These are phyloP conservation scores for Podospora fimiseda DNA, from an alignment of 495 filamentous ascomycete species.

Conservation along the genomic window DNA sequence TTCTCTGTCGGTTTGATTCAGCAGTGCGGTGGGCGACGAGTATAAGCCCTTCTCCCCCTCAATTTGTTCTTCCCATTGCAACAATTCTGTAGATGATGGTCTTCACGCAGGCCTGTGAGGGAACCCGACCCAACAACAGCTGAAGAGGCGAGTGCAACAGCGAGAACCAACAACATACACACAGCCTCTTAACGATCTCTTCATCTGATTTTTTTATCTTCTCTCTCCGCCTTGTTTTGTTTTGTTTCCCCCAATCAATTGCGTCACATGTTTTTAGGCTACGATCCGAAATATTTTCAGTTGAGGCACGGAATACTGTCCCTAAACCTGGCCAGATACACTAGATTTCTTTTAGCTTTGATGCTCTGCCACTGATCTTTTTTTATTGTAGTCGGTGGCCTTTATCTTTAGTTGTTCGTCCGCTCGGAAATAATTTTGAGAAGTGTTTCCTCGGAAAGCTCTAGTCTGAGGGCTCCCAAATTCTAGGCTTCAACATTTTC, in stretches of 20 bases:
- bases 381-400: too few species aligned
- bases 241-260: not conserved
- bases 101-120: slow-evolving; percentile 14
- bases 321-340: not conserved
- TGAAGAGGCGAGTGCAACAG: not conserved
- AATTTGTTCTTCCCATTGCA: not conserved
- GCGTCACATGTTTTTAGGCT: not conserved
- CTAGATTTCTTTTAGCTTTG: slow-evolving; percentile 2
- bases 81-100: not conserved
- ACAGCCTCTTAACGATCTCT: not conserved
- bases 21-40: too few species aligned
- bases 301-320: not conserved
- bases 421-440: too few species aligned
- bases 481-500: not conserved
- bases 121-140: slow-evolving; percentile 5
- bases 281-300: not conserved
- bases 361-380: slow-evolving; percentile 4
- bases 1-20: too few species aligned
- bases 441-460: not conserved
- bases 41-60: not conserved
- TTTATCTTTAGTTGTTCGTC: too few species aligned
- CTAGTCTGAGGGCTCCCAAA: not conserved
- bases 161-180: not conserved
- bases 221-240: too few species aligned
- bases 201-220: slow-evolving; percentile 2